Base-by-base conservation (phyloP, 805 yeast genomes). In the Barnettozyma salicaria region DNA sequence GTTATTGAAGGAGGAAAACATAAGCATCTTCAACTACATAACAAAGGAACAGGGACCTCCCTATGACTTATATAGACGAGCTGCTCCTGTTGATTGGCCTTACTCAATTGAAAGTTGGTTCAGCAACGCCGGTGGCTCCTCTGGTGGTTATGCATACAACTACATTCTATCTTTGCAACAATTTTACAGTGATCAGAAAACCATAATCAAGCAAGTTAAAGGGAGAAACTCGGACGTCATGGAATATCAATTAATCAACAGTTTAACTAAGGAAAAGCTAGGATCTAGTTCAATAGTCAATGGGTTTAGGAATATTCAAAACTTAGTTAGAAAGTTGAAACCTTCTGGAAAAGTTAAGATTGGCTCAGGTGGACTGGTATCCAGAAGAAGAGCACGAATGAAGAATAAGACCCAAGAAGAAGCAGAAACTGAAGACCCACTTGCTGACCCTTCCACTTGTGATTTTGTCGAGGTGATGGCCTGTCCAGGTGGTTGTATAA, bases 401-500 rank as follows among this genome's bases (percentile, higher is more conserved):
- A 38, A 23, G 11, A 27, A 10, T 3, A 32, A 24, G 7, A 14
- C 24, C n/a, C n/a, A n/a, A n/a, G n/a, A n/a, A 6, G 28, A 27
- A 7, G 29, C 14, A 12, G 43, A 20, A 2, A 29, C 14, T 8
- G 38, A 36, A 12, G 36, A 42, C 6, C 43, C 45, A 10, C 64
- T 48, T 2, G 78, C 78, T 0, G 89, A 84, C 41, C 82, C 90
- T 1, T 59, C 73, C 22, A 67, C 64, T 27, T 79, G 84, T 48
- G 92, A 86, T 44, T 85, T 82, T 48, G 84, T 90, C 6, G 98
- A 92, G 52, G 82, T 92, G 30, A 90, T 88, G 96, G 98, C 98
- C 1, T 92, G 98, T 58, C 98, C 98, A 6, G 88, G 86, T 20
- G 98, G 98, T 1, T 92, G 97, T 54, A 84, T 89, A 39, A 92